Conservation (phyloP, 768 basidiomycete genomes). For the Cystofilobasidium macerans region DNA sequence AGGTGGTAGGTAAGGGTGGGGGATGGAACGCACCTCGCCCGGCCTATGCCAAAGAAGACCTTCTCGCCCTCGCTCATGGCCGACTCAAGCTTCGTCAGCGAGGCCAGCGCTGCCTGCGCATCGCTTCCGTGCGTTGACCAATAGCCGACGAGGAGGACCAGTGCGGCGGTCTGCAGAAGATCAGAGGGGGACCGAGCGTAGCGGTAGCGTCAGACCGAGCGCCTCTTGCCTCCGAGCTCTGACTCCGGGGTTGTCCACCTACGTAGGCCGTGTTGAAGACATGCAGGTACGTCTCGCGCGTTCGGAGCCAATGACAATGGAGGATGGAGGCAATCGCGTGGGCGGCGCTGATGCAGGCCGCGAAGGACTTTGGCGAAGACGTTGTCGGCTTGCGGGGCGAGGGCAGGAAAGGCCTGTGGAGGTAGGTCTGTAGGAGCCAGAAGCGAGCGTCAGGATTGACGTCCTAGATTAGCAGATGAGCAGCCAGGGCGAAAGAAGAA, state of each 20-base stretch:
- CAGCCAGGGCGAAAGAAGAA: too few species aligned
- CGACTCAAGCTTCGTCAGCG: neutral
- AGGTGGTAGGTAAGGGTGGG: neutral
- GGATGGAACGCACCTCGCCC: slow-evolving; percentile 9
- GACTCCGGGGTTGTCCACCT: too few species aligned
- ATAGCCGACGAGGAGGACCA: slow-evolving; percentile 19
- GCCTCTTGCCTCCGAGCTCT: too few species aligned
- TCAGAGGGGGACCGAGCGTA: neutral
- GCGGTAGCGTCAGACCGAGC: too few species aligned
- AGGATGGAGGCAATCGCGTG: slow-evolving; percentile 13
- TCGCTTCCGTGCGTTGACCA: slow-evolving; percentile 14
- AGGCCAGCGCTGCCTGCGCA: slow-evolving; percentile 3
- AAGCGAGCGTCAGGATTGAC: neutral
- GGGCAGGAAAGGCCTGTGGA: slow-evolving; percentile 22
- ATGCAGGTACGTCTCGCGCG: slow-evolving; percentile 5
- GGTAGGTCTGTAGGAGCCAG: slow-evolving; percentile 4
- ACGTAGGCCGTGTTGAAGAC: slow-evolving; percentile 25
- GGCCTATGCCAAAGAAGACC: slow-evolving; percentile 21
- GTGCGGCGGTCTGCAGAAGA: slow-evolving; percentile 6
- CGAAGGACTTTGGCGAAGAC: slow-evolving; percentile 10
- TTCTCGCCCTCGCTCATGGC: slow-evolving; percentile 13
- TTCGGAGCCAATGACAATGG: slow-evolving; percentile 16
- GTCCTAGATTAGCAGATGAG: too few species aligned
- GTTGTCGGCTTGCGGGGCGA: slow-evolving; percentile 19
- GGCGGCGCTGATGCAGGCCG: slow-evolving; percentile 21